phyloP scores from a whole-genome alignment of 2,329 filamentous ascomycete species.

The Pseudocercospora pini-densiflorae region DNA sequence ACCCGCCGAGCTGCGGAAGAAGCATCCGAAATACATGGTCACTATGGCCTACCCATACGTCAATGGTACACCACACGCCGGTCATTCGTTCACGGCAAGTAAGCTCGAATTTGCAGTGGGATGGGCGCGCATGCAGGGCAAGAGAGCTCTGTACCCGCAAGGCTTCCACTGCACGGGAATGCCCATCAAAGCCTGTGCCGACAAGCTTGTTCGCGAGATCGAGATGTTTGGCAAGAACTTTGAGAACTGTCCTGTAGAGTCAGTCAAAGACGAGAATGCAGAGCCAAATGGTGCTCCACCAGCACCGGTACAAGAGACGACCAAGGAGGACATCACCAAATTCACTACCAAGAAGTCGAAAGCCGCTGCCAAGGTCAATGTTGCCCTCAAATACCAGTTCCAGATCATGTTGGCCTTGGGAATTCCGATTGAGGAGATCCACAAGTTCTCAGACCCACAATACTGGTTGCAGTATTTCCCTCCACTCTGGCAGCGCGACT shows the following conservation, averaged over 20 bases:
- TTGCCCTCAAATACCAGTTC: constrained; percentile 95
- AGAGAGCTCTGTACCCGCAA: constrained; percentile 83
- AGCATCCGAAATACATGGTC: constrained; percentile 90
- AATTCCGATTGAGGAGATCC: constrained; percentile 84
- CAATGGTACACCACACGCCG: constrained; percentile 83
- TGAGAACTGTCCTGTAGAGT: constrained; percentile 71
- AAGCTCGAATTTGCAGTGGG: constrained; percentile 94
- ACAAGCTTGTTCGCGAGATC: constrained; percentile 91
- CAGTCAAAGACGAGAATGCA: constrained; percentile 50
- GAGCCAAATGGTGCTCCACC: constrained; percentile 44
- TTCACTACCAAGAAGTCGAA: constrained; percentile 94
- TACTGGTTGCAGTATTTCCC: constrained; percentile 95
- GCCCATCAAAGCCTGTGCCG: constrained; percentile 96
- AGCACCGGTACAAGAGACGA: constrained; percentile 65
- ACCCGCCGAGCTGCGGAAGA: constrained; percentile 74
- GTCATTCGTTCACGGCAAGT: constrained; percentile 87
- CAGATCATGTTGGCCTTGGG: constrained; percentile 93
- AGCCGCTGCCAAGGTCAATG: constrained; percentile 77
- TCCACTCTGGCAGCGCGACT: constrained; percentile 75
- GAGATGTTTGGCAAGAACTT: constrained; percentile 88
- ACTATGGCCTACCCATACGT: constrained; percentile 79
- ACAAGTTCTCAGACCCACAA: constrained; percentile 87
- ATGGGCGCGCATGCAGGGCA: constrained; percentile 88
- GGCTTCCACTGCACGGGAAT: constrained; percentile 97
- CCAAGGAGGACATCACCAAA: constrained; percentile 84